phyloP scores from a whole-genome alignment of 2,329 filamentous ascomycete species.

The Elsinoe necatrix region DNA sequence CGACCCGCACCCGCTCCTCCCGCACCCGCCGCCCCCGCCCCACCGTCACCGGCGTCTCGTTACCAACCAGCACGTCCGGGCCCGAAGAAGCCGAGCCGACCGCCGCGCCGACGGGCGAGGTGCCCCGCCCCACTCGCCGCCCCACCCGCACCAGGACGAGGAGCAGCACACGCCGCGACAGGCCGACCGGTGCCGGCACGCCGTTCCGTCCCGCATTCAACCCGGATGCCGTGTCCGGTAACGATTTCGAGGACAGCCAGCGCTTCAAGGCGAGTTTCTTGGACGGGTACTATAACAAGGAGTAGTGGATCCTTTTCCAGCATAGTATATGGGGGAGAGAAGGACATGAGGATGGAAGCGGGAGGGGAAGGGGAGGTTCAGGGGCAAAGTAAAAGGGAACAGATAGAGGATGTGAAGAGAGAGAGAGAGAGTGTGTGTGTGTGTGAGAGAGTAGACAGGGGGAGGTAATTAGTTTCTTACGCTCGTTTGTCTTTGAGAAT shows the following conservation, averaged over 20 bases:
- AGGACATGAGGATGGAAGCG: not conserved
- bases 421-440: too few species aligned
- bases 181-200: not conserved
- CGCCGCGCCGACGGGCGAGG: not conserved
- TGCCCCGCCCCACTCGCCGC: not conserved
- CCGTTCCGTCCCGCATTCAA: constrained; percentile 6
- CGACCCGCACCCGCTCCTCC: not conserved
- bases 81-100: not conserved
- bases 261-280: constrained; percentile 12
- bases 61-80: not conserved
- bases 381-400: too few species aligned
- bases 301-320: not conserved
- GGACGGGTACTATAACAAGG: constrained; percentile 6
- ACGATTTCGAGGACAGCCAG: constrained; percentile 8
- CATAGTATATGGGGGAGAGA: not conserved
- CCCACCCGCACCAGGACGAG: not conserved
- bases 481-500: not conserved
- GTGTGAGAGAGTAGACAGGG: not conserved
- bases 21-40: not conserved
- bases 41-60: not conserved
- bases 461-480: not conserved
- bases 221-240: not conserved
- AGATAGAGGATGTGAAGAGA: not conserved
- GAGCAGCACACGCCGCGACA: not conserved
- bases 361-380: not conserved